Percentiles rank a stretch among this genome's conserved stretches.
Evolutionary conservation across 805 yeast species (phyloP).

Genomic region (Pichia deserticola): DNA sequence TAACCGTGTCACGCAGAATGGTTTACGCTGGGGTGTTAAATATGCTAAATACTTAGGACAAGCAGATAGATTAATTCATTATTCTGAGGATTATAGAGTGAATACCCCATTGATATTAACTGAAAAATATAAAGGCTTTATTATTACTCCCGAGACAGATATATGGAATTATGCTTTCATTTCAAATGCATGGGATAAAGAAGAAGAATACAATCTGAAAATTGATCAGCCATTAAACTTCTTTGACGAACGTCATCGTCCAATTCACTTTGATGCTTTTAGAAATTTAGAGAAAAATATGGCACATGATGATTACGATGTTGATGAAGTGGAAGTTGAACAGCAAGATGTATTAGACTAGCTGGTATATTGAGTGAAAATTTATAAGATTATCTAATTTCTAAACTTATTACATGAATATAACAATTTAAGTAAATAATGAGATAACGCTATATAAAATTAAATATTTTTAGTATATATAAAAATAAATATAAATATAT

Average conservation of each 20-base stretch:
- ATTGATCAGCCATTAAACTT: conserved; percentile 74
- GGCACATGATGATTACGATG: conserved; percentile 18
- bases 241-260: conserved; percentile 82
- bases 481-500: neutral
- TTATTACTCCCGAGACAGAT: conserved; percentile 75
- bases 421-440: no score
- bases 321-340: conserved; percentile 9
- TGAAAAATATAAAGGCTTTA: conserved; percentile 70
- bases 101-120: conserved; percentile 67
- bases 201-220: conserved; percentile 54
- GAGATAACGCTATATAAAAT: no score
- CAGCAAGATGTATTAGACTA: conserved; percentile 8
- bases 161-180: conserved; percentile 90
- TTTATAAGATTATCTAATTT: no score
- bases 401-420: no score
- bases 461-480: no score
- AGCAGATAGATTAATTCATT: conserved; percentile 67
- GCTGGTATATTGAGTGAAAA: no score
- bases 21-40: conserved; percentile 68
- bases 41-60: conserved; percentile 50
- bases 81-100: conserved; percentile 48
- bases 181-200: conserved; percentile 73
- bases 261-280: conserved; percentile 76
- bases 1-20: conserved; percentile 52
- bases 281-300: conserved; percentile 43